Conservation (phyloP, 306 rosid genomes). For the Glycine soja region DNA sequence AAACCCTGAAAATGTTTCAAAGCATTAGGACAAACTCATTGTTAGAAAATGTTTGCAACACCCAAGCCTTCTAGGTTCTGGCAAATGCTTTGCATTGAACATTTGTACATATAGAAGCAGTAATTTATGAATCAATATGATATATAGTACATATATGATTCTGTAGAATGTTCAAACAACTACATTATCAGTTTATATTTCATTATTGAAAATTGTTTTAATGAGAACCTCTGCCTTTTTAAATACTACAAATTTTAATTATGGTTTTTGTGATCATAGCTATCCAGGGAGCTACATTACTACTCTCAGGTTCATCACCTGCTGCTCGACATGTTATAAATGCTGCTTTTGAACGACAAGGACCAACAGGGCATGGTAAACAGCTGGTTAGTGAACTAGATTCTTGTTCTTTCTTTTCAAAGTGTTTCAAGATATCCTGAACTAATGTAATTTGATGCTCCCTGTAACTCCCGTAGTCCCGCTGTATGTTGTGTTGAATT, state of each 20-base stretch:
- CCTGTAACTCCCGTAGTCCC: not conserved
- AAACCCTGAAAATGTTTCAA: not conserved
- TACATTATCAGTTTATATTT: not conserved
- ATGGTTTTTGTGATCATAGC: constrained; percentile 56
- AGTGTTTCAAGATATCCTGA: constrained; percentile 5
- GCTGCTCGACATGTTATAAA: constrained; percentile 74
- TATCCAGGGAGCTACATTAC: constrained; percentile 67
- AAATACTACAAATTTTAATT: constrained; percentile 21
- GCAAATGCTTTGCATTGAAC: not conserved
- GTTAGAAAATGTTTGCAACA: not conserved
- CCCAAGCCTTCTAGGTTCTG: not conserved
- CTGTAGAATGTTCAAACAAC: not conserved
- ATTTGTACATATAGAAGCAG: not conserved
- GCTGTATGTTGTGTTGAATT: constrained; percentile 3
- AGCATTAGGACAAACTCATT: not conserved
- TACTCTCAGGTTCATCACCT: constrained; percentile 69
- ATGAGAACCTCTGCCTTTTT: constrained; percentile 13
- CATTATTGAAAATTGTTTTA: constrained; percentile 32
- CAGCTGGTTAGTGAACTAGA: constrained; percentile 71
- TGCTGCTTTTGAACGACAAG: constrained; percentile 82
- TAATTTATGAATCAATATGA: constrained; percentile 1
- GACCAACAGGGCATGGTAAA: constrained; percentile 79
- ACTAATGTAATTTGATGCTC: constrained; percentile 5
- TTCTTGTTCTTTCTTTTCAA: not conserved
- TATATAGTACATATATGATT: not conserved